Evolutionary conservation across 352 stramenopile species (phyloP), one percentile per base, ranked within the genome.

Genomic region (Plasmopara viticola): DNA sequence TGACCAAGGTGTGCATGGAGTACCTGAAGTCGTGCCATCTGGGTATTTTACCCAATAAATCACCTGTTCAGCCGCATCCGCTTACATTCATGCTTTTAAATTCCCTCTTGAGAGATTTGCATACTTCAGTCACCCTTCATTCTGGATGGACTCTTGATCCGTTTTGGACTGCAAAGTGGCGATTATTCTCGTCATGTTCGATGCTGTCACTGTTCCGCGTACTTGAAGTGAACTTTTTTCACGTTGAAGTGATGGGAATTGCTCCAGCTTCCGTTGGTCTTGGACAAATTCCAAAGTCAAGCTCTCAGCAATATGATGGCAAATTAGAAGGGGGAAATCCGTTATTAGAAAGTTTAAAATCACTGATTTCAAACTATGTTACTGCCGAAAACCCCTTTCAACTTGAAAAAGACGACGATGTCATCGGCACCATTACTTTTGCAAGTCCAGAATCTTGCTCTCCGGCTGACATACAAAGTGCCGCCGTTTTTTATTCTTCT

Each of bases 81-180:
- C 62, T 95, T 37, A 88, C 77, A 5, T 95, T 95, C 52, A 90
- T 95, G 68, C 60, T 95, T 9, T 64, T 95, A 48, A 90, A 94
- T 51, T 92, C 84, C 13, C 62, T 95, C 48, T 56, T 94, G 38
- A 64, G 53, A 9, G 74, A 90, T 60, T 43, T 93, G 28, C 58
- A 76, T 18, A 50, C 37, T 14, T 60, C 54, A 41, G 39, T 25
- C 1, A 44, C 20, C 44, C 42, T 25, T 18, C 53, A 45, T 51
- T 62, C 44, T 38, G 62, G 47, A 38, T 56, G 53, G 59, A 30
- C 47, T 30, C 35, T 56, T 2, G 56, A 68, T n/a, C 50, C 53
- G 6, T 59, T 41, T 12, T 63, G 45, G 53, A 43, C 40, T 42
- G 56, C 76, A 6, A 84, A 84, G 41, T 87, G 80, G 83, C 66